Evolutionary conservation across 495 filamentous ascomycete genomes (phyloP).

Genomic region (Penicillium parvum): DNA sequence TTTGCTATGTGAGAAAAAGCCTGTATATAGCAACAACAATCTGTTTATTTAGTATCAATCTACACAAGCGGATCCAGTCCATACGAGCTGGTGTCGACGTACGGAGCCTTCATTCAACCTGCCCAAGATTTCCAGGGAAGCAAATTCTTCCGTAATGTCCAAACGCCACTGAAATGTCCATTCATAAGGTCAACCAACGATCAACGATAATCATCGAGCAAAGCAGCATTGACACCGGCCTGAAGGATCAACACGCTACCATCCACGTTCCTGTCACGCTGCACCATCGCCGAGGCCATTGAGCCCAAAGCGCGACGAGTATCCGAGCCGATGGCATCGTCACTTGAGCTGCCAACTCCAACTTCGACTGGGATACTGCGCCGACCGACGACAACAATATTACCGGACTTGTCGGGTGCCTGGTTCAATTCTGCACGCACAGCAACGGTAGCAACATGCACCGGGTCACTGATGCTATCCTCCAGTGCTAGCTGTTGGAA

Average conservation of each 20-base stretch:
- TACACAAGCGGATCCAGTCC: too few species aligned
- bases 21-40: too few species aligned
- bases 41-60: too few species aligned
- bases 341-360: slow-evolving; percentile 4
- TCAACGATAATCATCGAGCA: slow-evolving; percentile 8
- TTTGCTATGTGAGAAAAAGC: too few species aligned
- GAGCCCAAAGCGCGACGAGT: slow-evolving; percentile 61
- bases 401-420: slow-evolving; percentile 64
- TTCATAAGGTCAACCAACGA: not conserved
- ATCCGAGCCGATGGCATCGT: slow-evolving; percentile 38
- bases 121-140: too few species aligned
- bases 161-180: too few species aligned
- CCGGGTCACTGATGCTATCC: slow-evolving; percentile 17
- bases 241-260: slow-evolving; percentile 79
- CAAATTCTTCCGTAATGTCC: too few species aligned
- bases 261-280: slow-evolving; percentile 52
- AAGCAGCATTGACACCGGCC: slow-evolving; percentile 37
- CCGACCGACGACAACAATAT: slow-evolving; percentile 72
- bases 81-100: too few species aligned
- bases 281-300: slow-evolving; percentile 57
- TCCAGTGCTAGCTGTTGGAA: slow-evolving; percentile 40
- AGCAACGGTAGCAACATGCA: slow-evolving; percentile 28
- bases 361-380: slow-evolving; percentile 28
- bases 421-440: slow-evolving; percentile 60
- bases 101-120: too few species aligned